Conservation (phyloP, 495 filamentous ascomycete genomes). For the Hypoxylon rickii region DNA sequence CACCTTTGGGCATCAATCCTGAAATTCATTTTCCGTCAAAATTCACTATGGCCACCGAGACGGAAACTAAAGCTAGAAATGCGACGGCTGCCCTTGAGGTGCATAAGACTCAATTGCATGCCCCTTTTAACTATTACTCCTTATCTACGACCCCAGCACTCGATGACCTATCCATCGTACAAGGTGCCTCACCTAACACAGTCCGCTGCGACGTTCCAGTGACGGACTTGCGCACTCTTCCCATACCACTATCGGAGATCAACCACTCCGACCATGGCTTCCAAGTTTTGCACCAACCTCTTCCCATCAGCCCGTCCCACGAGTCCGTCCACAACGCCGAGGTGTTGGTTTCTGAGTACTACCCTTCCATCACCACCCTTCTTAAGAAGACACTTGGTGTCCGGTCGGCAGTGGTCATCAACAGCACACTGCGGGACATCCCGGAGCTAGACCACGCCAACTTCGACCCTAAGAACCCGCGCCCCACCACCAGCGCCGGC, state of each 20-base stretch:
- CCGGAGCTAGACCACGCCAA: neutral
- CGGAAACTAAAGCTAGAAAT: neutral
- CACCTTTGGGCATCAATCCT: too few relatives aligned
- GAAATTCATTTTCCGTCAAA: neutral
- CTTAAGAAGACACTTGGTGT: neutral
- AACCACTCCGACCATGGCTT: slow-evolving; percentile 3
- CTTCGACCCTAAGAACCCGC: slow-evolving; percentile 1
- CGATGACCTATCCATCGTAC: neutral
- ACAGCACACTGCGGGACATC: slow-evolving; percentile 7
- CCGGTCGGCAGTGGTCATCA: slow-evolving; percentile 3
- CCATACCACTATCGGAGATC: neutral
- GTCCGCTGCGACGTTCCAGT: neutral
- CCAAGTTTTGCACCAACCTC: slow-evolving; percentile 4
- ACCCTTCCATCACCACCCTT: slow-evolving; percentile 1
- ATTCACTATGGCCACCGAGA: neutral
- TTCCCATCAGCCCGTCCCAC: slow-evolving; percentile 3
- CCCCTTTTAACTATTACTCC: slow-evolving; percentile 2
- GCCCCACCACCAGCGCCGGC: neutral
- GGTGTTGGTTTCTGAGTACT: neutral
- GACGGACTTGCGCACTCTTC: neutral
- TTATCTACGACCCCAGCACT: neutral
- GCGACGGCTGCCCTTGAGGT: neutral
- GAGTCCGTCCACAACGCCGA: neutral
- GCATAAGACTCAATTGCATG: neutral
- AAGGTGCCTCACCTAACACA: neutral